Evolutionary conservation across 305 asterid genomes (phyloP).

Genomic region (Ajuga reptans): DNA sequence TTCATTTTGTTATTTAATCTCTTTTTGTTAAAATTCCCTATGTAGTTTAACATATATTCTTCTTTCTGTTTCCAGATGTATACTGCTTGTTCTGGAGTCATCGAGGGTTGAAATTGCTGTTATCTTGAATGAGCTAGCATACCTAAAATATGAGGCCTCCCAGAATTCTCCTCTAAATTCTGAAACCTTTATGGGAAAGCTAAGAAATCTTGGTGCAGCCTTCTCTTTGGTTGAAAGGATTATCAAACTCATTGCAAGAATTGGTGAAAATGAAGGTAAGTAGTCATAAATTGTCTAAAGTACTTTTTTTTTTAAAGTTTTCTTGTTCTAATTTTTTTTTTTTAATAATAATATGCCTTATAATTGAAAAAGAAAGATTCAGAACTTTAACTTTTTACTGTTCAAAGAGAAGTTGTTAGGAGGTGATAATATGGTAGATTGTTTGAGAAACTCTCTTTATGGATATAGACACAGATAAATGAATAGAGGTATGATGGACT

Average conservation of each 20-base stretch:
- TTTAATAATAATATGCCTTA: background rate
- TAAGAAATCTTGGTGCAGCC: constrained; percentile 63
- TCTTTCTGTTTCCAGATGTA: constrained; percentile 48
- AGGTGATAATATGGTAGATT: constrained; percentile 4
- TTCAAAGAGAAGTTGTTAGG: background rate
- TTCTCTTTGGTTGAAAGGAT: constrained; percentile 76
- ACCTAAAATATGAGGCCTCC: constrained; percentile 63
- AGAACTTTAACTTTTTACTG: background rate
- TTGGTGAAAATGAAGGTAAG: constrained; percentile 64
- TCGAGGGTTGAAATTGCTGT: constrained; percentile 91
- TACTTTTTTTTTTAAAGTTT: no score
- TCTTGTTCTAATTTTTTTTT: no score
- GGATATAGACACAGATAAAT: background rate
- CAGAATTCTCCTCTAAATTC: constrained; percentile 38
- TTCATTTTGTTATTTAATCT: constrained; percentile 11
- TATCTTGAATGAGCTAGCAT: constrained; percentile 76
- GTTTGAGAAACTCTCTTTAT: background rate
- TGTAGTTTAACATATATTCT: background rate
- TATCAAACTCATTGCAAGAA: constrained; percentile 59
- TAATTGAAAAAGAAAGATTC: background rate
- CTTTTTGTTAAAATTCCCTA: background rate
- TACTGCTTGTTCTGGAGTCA: constrained; percentile 78
- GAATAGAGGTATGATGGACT: background rate
- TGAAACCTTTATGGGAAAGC: constrained; percentile 41
- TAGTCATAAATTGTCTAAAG: background rate